A percentile compares a stretch with the other conserved stretches of the same genome.
phyloP scores from a whole-genome alignment of 805 yeast species.

The Lachancea meyersii region DNA sequence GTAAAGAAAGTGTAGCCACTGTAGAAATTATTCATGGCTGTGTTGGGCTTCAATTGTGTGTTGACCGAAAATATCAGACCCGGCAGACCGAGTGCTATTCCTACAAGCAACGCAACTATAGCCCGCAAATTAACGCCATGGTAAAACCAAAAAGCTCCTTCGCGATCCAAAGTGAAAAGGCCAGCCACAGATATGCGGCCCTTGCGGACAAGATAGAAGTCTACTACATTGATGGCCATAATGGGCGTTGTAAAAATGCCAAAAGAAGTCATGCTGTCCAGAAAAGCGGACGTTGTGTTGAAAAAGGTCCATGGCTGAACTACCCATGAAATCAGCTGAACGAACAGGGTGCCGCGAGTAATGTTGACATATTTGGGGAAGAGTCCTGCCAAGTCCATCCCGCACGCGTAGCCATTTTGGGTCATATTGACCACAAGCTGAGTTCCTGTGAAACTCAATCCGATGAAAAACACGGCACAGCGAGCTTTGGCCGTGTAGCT shows the following conservation, averaged over 20 bases:
- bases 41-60: constrained; percentile 11
- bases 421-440: constrained; percentile 35
- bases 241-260: constrained; percentile 36
- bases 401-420: constrained; percentile 38
- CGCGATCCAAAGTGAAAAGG: constrained; percentile 27
- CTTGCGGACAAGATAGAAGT: constrained; percentile 33
- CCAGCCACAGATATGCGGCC: constrained; percentile 32
- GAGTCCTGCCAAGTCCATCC: constrained; percentile 36
- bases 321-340: constrained; percentile 34
- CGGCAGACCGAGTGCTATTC: constrained; percentile 19
- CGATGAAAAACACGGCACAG: constrained; percentile 39
- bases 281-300: constrained; percentile 34
- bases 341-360: constrained; percentile 34
- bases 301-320: constrained; percentile 38
- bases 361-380: constrained; percentile 33
- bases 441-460: constrained; percentile 32
- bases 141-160: constrained; percentile 20
- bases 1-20: constrained; percentile 21
- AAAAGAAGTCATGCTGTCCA: constrained; percentile 36
- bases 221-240: constrained; percentile 34
- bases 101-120: constrained; percentile 12
- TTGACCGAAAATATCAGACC: constrained; percentile 18
- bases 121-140: constrained; percentile 20
- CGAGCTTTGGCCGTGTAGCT: constrained; percentile 33
- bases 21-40: constrained; percentile 18